These are phyloP conservation scores for Colletotrichum sojae DNA, from an alignment of 2,329 filamentous ascomycete species.

Conservation along the genomic window DNA sequence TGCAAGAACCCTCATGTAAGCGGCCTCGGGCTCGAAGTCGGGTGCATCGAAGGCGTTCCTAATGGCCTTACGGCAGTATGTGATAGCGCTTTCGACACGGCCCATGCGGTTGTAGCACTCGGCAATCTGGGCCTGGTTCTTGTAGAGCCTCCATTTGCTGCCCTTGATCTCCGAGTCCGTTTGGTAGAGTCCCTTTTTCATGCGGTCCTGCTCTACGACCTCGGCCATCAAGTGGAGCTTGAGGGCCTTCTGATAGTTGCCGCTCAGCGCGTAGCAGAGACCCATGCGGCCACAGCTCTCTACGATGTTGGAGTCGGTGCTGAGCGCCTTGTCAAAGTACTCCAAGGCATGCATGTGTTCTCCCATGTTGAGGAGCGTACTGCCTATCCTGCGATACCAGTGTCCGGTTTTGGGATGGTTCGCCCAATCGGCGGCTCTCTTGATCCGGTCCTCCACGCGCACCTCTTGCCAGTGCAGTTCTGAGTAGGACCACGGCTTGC, in stretches of 20 bases:
- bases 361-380: conserved; percentile 55
- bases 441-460: conserved; percentile 51
- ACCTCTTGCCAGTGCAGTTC: conserved; percentile 54
- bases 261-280: conserved; percentile 55
- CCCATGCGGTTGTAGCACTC: conserved; percentile 52
- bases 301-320: conserved; percentile 54
- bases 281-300: conserved; percentile 58
- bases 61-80: conserved; percentile 56
- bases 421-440: conserved; percentile 55
- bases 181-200: conserved; percentile 45
- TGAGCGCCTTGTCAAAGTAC: conserved; percentile 54
- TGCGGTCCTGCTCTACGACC: conserved; percentile 50
- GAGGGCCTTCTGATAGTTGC: conserved; percentile 53
- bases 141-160: conserved; percentile 57
- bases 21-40: conserved; percentile 55
- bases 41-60: conserved; percentile 47
- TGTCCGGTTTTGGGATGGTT: conserved; percentile 52
- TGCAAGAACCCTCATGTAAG: conserved; percentile 54
- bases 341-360: conserved; percentile 52
- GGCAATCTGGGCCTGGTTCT: conserved; percentile 56
- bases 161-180: conserved; percentile 45
- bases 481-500: conserved; percentile 54
- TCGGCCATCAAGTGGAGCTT: conserved; percentile 55
- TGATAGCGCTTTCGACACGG: conserved; percentile 50
- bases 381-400: conserved; percentile 57